Percentiles rank a stretch among this genome's conserved stretches.
These are phyloP conservation scores for Hysterangium stoloniferum DNA, from an alignment of 768 basidiomycete genomes.

Conservation along the genomic window DNA sequence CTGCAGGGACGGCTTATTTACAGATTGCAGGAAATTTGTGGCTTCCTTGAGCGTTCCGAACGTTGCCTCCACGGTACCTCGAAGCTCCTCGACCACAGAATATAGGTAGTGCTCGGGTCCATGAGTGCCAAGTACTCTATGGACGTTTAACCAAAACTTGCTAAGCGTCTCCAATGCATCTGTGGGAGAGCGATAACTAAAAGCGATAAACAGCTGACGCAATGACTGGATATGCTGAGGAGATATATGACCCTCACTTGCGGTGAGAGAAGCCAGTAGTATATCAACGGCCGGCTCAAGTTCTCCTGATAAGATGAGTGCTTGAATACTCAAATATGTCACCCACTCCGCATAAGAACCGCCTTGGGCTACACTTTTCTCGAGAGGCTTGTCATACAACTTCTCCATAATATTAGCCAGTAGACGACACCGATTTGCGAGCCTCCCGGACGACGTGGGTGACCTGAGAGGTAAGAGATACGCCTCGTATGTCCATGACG, in stretches of 20 bases:
- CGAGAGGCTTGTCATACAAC: too few relatives aligned
- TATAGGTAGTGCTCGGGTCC: neutral
- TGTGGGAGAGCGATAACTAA: neutral
- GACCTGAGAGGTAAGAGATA: neutral
- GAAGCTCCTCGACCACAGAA: neutral
- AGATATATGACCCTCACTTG: too few relatives aligned
- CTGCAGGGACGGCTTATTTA: neutral
- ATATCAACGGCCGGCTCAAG: neutral
- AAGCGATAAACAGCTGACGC: neutral
- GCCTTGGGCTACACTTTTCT: too few relatives aligned
- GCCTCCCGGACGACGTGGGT: too few relatives aligned
- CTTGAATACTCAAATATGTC: neutral
- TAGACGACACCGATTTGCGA: too few relatives aligned
- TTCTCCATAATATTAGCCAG: too few relatives aligned
- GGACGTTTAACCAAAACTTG: neutral
- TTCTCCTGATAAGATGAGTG: neutral
- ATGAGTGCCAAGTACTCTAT: neutral
- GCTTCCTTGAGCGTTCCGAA: neutral
- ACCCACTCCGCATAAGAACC: too few relatives aligned
- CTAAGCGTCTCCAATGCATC: neutral
- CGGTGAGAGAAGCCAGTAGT: too few relatives aligned
- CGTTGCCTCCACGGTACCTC: neutral
- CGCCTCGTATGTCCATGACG: neutral
- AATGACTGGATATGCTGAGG: neutral
- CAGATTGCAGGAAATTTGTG: neutral